These are phyloP conservation scores for Phalaenopsis hybrid DNA, from an alignment of 116 monocot species.

Conservation along the genomic window DNA sequence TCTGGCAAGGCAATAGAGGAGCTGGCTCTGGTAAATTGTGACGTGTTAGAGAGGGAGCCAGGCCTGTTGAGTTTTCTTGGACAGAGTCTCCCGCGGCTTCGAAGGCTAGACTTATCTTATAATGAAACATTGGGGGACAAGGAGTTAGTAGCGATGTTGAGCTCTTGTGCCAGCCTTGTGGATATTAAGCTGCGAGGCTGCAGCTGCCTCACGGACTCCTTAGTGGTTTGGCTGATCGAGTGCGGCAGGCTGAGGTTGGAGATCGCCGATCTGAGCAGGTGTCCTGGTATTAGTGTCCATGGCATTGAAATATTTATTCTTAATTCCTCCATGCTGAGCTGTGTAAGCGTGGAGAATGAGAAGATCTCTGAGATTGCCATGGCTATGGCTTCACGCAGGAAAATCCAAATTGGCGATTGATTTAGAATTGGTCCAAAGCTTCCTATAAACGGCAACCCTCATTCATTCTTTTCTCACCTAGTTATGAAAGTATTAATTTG, in stretches of 20 bases:
- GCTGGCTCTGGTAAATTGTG: slow-evolving; percentile 50
- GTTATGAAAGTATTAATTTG: background rate
- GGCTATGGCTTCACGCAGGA: slow-evolving; percentile 15
- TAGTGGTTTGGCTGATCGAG: no score
- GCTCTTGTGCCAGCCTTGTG: slow-evolving; percentile 33
- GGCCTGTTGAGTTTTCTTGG: slow-evolving; percentile 22
- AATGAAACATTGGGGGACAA: slow-evolving; percentile 58
- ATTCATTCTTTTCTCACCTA: background rate
- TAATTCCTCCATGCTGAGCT: slow-evolving; percentile 33
- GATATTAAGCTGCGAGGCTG: slow-evolving; percentile 29
- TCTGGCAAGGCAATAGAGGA: background rate
- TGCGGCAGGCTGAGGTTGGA: no score
- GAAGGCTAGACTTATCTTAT: slow-evolving; percentile 46
- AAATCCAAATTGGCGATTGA: slow-evolving; percentile 1
- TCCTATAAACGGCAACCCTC: background rate
- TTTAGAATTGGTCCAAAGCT: background rate
- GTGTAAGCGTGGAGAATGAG: slow-evolving; percentile 1
- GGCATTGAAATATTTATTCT: no score
- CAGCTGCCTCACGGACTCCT: no score
- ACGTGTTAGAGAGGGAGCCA: slow-evolving; percentile 52
- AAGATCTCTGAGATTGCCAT: slow-evolving; percentile 31
- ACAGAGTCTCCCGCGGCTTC: slow-evolving; percentile 27
- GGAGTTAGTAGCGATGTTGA: slow-evolving; percentile 52
- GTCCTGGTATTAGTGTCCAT: no score
- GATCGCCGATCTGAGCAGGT: no score